Evolutionary conservation across 257 asterid species (phyloP).

Genomic region (Catharanthus roseus): DNA sequence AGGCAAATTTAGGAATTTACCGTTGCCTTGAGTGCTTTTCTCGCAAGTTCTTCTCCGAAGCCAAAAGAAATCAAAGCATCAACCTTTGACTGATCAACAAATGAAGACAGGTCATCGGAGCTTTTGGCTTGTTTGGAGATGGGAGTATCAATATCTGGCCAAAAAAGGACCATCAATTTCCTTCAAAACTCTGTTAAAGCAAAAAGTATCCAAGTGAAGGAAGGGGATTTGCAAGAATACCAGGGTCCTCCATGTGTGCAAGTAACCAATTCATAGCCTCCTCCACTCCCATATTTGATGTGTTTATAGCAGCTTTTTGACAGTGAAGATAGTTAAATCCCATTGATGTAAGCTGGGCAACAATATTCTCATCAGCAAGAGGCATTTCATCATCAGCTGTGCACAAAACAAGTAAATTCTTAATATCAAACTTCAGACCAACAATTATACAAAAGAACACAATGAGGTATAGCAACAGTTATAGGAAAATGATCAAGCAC

Average conservation of each 20-base stretch:
- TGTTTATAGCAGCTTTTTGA: slow-evolving; percentile 86
- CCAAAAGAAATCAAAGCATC: slow-evolving; percentile 80
- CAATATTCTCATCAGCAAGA: slow-evolving; percentile 59
- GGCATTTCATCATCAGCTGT: slow-evolving; percentile 35
- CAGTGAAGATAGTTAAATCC: slow-evolving; percentile 81
- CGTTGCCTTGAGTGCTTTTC: slow-evolving; percentile 76
- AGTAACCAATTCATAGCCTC: slow-evolving; percentile 90
- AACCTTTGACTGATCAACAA: slow-evolving; percentile 65
- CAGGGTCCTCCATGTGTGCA: slow-evolving; percentile 82
- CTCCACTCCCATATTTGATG: slow-evolving; percentile 74
- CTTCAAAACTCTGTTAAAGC: slow-evolving; percentile 7
- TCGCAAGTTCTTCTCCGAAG: slow-evolving; percentile 75
- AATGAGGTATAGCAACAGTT: neutral
- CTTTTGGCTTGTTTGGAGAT: slow-evolving; percentile 38
- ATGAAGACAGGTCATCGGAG: slow-evolving; percentile 17
- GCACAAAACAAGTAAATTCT: slow-evolving; percentile 16
- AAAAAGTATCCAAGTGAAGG: neutral
- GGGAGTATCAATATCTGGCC: slow-evolving; percentile 72
- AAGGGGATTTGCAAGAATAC: slow-evolving; percentile 28
- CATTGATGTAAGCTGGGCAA: slow-evolving; percentile 76
- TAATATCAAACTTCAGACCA: slow-evolving; percentile 10
- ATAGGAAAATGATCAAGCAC: neutral
- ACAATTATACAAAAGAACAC: neutral
- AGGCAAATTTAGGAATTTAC: slow-evolving; percentile 29
- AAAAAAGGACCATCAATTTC: slow-evolving; percentile 15